phyloP scores from a whole-genome alignment of 2,329 filamentous ascomycete species.

The Decorospora gaudefroyi region DNA sequence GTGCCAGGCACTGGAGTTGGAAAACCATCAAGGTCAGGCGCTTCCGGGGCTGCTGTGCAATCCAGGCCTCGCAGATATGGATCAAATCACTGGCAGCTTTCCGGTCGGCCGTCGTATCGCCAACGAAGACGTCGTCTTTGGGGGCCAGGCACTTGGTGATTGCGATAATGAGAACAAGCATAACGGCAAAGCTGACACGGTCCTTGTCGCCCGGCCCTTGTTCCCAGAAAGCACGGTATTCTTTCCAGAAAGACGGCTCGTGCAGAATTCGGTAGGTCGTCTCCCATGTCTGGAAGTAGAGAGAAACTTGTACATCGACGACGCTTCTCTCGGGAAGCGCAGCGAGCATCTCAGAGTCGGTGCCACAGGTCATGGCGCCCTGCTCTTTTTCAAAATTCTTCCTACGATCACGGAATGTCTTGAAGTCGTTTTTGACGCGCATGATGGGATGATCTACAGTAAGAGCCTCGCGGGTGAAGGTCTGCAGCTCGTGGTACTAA shows the following conservation, averaged over 20 bases:
- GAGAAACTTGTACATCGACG: constrained; percentile 50
- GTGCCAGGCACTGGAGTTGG: constrained; percentile 57
- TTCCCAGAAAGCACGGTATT: constrained; percentile 57
- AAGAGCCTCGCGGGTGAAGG: constrained; percentile 42
- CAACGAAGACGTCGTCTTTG: constrained; percentile 46
- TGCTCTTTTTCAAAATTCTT: constrained; percentile 35
- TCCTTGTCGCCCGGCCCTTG: constrained; percentile 26
- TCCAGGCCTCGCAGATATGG: constrained; percentile 50
- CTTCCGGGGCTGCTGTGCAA: constrained; percentile 56
- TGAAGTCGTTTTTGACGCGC: constrained; percentile 43
- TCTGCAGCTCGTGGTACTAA: constrained; percentile 46
- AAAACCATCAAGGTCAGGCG: constrained; percentile 57
- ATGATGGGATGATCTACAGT: constrained; percentile 35
- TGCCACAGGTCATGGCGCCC: constrained; percentile 16
- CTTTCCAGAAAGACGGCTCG: constrained; percentile 56
- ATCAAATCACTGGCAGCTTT: constrained; percentile 49
- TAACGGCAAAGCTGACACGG: constrained; percentile 46
- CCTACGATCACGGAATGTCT: constrained; percentile 36
- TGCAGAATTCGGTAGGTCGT: constrained; percentile 59
- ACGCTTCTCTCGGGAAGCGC: constrained; percentile 45
- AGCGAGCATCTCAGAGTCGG: constrained; percentile 43
- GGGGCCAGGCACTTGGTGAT: constrained; percentile 45
- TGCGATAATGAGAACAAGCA: constrained; percentile 49
- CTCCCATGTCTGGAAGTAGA: constrained; percentile 59
- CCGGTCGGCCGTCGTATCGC: constrained; percentile 51